Evolutionary conservation across 2,329 filamentous ascomycete genomes (phyloP), one percentile per base, ranked within the genome.

Genomic region (Apiospora hydei): DNA sequence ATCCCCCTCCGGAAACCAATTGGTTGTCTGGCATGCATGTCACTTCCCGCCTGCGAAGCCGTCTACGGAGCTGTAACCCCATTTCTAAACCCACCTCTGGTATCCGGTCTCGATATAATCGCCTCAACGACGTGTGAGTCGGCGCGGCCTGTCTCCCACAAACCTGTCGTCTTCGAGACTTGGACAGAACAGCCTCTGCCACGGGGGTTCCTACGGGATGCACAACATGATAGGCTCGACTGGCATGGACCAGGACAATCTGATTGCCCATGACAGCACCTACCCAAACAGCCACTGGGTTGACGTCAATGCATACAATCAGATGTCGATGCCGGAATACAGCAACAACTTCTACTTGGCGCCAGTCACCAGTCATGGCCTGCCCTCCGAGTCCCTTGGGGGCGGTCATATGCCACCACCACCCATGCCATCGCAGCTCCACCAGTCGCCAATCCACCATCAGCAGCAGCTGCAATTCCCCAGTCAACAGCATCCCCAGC

Each of bases 271-370:
- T 73, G 84, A 86, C 74, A 81, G 77, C 73, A 77, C 81, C 24
- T 85, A 83, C 75, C 79, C 81, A 73, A 84, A 81, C 78, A 85
- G 88, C 73, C 83, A 82, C 77, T 90, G 89, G 90, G 84, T 84
- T 67, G 86, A 87, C 77, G 87, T 91, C 77, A 86, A 83, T 74
- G 81, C 90, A 18, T 93, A 94, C 77, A 90, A 91, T 76, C 89
- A 92, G 74, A 92, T 92, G 72, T 90, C 91, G 34, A 89, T 94
- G 83, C 86, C 90, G 53, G 92, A 93, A 76, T 94, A 93, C 79
- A 85, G 87, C 72, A 87, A 85, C 18, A 90, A 89, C 76, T 91
- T 86, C 72, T 95, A 92, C 82, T 84, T 88, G 75, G 83, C 85
- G 71, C 84, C 88, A 67, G 86, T 87, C 67, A 76, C 78, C 71